These are phyloP conservation scores for Theobroma cacao DNA, from an alignment of 345 rosid genomes.

Conservation along the genomic window DNA sequence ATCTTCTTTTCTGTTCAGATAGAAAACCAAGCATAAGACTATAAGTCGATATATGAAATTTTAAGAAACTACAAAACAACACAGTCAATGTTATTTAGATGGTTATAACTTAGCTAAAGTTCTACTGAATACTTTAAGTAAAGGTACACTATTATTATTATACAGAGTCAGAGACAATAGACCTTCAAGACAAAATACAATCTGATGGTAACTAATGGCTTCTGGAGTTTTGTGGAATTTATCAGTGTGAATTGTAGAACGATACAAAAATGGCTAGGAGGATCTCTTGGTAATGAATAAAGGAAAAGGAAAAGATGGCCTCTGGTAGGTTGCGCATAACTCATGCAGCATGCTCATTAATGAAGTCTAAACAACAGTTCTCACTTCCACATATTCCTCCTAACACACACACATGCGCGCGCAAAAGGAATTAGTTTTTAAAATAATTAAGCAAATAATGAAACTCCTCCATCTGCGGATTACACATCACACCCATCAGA, in stretches of 20 bases:
- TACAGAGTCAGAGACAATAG: background rate
- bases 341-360: no score
- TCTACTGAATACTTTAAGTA: background rate
- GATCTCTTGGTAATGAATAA: background rate
- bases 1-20: slow-evolving; percentile 77
- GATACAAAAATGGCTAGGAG: background rate
- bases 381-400: background rate
- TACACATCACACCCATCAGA: background rate
- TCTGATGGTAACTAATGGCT: background rate
- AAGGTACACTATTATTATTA: background rate
- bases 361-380: background rate
- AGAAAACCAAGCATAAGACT: slow-evolving; percentile 3
- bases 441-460: background rate
- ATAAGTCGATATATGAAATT: background rate
- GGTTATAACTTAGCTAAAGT: background rate
- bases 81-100: background rate
- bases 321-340: background rate
- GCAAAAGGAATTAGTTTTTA: background rate
- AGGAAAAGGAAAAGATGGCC: background rate
- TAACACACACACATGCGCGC: background rate
- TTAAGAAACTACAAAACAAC: background rate
- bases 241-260: background rate
- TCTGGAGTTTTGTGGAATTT: background rate
- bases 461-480: background rate
- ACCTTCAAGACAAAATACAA: background rate